Base-by-base conservation (phyloP, 169 alveolate genomes). In the Neospora caninum region DNA sequence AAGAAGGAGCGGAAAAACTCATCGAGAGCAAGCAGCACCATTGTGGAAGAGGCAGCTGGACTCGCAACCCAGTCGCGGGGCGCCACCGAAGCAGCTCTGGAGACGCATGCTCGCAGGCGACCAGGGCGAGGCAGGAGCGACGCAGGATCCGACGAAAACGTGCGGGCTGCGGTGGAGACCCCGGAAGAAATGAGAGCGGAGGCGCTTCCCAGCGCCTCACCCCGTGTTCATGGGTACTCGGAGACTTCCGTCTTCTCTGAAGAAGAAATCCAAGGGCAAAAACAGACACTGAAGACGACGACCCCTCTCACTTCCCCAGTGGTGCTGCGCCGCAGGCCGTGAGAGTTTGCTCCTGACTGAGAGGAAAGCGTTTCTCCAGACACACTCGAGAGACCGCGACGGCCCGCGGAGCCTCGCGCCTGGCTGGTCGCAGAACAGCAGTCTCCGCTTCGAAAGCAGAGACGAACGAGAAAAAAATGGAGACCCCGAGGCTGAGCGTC, bases 21-120 rank as follows among this genome's bases (percentile, higher is more conserved):
- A 18, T 82, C 89, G 38, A 43, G 89, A 13, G 53, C 41, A 9
- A 82, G 67, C 58, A 82, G 67, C 89, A 82, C 89, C 89, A 82
- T 82, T 16, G 89, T 42, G 89, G 38, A 31, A 9, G 4, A 82
- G 86, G 31, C 10, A n/a, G 45, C 9, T n/a, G 9, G 18, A 20
- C 7, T 2, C 86, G 45, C 49, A 13, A n/a, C 86, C 42, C 49
- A 78, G 73, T 64, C 73, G 16, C 73, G 31, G 58, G 58, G 58
- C 58, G 58, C 58, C 58, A 4, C n/a, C 73, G n/a, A 10, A 0
- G 1, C 16, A 29, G 73, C 73, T 64, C 34, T 16, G 73, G 64
- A 18, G 7, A 64, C n/a, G 31, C 73, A 64, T 64, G 73, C 73
- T 64, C 73, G 73, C 34, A 64, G 73, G 34, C n/a, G 34, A 27